Evolutionary conservation across 768 basidiomycete genomes (phyloP).

Genomic region (Steccherinum ochraceum): DNA sequence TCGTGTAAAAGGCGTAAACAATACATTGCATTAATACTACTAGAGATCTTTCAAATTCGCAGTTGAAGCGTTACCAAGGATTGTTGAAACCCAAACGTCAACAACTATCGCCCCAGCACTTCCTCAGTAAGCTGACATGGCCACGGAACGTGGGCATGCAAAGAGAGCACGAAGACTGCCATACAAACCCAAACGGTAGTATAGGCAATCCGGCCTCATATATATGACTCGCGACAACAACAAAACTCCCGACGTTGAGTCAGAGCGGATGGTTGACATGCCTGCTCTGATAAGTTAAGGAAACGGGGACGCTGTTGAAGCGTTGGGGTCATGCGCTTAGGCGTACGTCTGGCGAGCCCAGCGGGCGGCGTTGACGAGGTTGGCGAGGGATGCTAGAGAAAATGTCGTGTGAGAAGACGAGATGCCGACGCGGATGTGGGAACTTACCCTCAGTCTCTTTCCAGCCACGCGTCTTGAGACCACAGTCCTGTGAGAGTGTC

Average conservation of each 20-base stretch:
- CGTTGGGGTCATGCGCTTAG: constrained; percentile 49
- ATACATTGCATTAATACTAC: neutral
- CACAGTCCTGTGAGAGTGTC: constrained; percentile 61
- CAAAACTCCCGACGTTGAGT: constrained; percentile 11
- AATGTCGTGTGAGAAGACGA: constrained; percentile 6
- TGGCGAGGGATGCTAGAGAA: constrained; percentile 58
- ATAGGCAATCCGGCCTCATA: constrained; percentile 7
- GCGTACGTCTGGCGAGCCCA: constrained; percentile 86
- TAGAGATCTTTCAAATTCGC: neutral
- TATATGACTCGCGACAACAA: constrained; percentile 7
- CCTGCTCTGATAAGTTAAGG: constrained; percentile 49
- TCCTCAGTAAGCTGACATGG: neutral
- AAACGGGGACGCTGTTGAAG: constrained; percentile 89
- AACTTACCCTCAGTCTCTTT: constrained; percentile 81
- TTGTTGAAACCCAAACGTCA: constrained; percentile 69
- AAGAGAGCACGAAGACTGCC: neutral
- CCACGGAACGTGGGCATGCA: neutral
- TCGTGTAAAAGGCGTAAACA: neutral
- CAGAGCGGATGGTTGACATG: neutral
- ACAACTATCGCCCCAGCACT: neutral
- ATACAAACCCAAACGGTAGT: neutral
- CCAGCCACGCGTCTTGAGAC: constrained; percentile 98
- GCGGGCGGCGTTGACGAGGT: constrained; percentile 87
- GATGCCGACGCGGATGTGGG: constrained; percentile 1
- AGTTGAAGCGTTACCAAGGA: constrained; percentile 33